Base-by-base conservation (phyloP, 2,329 filamentous ascomycete genomes). In the Penicillium aurantiogriseum region DNA sequence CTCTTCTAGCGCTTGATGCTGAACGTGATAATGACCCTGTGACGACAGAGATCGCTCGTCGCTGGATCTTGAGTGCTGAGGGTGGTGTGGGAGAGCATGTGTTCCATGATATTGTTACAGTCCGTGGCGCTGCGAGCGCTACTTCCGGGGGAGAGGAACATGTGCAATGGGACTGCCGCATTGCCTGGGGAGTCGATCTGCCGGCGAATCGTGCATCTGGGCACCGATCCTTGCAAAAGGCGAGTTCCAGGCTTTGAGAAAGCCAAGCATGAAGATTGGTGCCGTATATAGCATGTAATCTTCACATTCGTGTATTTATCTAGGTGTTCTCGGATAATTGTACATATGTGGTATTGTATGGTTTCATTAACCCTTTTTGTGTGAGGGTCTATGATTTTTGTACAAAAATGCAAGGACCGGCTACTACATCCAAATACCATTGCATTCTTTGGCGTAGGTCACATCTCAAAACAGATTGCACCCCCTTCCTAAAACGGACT, bases 1-100 rank as follows among this genome's bases (percentile, higher is more conserved):
- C 66, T 0, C 67, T 78, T 8, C 60, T 79, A 17, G 68, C 74
- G 4, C 67, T 72, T 31, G 77, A 79, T 62, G 73, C 76, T 4
- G 65, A 68, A 31, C 67, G 69, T 10, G 73, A 76, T 50, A 62
- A 65, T 1, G 67, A 75, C 57, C 50, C 59, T 15, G 60, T 74
- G 13, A 72, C 67, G 0, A 59, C 46, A 19, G 74, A 75, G 47
- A 70, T 77, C 40, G 74, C 75, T 2, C 65, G 63, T 21, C 69
- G 76, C 17, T 80, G 76, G 74, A 55, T 73, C 7, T 43, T 73
- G 7, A 50, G 59, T 11, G 67, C 55, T 2, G 71, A 72, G 54
- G 68, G 71, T 21, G 69, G 66, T 15, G 64, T 72, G 8, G 71
- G 69, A 19, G 71, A 73, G 13, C 59, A 59, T 33, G 64, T 65